Conservation (phyloP, 208 protist genomes). For the Strigomonas culicis region DNA sequence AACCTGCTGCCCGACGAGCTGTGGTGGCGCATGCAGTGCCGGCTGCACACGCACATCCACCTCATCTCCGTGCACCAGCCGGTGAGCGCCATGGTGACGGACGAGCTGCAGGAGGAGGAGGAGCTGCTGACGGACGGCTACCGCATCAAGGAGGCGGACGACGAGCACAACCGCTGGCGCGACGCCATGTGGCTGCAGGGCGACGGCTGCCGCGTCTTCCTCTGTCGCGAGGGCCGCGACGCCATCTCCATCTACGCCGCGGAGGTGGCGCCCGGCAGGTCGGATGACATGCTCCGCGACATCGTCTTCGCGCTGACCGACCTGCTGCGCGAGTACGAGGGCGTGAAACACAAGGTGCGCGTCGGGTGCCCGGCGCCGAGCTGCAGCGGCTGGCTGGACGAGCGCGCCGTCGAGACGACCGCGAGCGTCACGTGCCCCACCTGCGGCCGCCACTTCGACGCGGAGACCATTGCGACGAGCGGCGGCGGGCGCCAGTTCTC, state of each 20-base stretch:
- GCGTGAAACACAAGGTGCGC: conserved; percentile 44
- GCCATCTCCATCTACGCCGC: conserved; percentile 57
- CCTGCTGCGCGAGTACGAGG: conserved; percentile 70
- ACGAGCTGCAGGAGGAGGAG: conserved; percentile 35
- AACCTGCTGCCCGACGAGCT: conserved; percentile 86
- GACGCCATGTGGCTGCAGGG: conserved; percentile 83
- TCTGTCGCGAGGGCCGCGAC: conserved; percentile 62
- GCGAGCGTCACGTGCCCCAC: conserved; percentile 43
- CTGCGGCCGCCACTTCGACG: conserved; percentile 51
- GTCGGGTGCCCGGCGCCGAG: conserved; percentile 61
- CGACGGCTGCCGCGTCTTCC: conserved; percentile 55
- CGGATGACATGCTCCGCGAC: conserved; percentile 57
- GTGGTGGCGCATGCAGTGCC: conserved; percentile 82
- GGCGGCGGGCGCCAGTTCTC: conserved; percentile 30
- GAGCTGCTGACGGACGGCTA: conserved; percentile 51
- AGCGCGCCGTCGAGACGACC: conserved; percentile 35
- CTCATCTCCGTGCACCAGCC: conserved; percentile 66
- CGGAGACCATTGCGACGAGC: conserved; percentile 35
- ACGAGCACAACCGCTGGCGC: conserved; percentile 83
- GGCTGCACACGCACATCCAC: conserved; percentile 53
- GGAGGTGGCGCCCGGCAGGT: conserved; percentile 40
- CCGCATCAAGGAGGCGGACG: conserved; percentile 64
- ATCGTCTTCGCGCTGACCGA: conserved; percentile 46
- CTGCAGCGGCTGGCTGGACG: conserved; percentile 65
- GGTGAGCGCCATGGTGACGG: conserved; percentile 16